Evolutionary conservation across 495 filamentous ascomycete genomes (phyloP), one percentile per base, ranked within the genome.

Genomic region (Chlorociboria aeruginascens): DNA sequence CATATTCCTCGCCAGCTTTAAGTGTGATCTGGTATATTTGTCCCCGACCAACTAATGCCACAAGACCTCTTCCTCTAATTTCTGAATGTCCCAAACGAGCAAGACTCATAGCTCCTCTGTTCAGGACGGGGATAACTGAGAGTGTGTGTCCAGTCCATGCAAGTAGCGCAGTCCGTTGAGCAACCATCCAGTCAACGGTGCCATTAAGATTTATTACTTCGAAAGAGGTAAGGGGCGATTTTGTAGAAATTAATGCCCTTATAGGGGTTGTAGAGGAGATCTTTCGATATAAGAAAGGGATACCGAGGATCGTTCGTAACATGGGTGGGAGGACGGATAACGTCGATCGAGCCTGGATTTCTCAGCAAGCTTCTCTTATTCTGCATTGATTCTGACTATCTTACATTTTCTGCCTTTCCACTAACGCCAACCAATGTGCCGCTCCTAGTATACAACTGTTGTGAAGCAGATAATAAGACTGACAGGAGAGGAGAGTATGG

Each of bases 91-190:
- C 92, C 92, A 89, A 95, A 61, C 94, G 82, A 42, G 87, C 77
- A 41, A 94, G 53, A 41, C 85, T 83, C 67, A 96, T 69, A 25
- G 20, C 20, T 49, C 72, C 80, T 30, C 70, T 71, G 50, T 88
- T 89, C 40, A 89, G 68, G 29, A 74, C 81, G 1, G 92, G 90
- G 20, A 73, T 73, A 10, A 92, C 72, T 12, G 74, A 67, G 20
- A 98, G 70, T 2, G 86, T 86, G 60, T 89, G 81, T 28, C 92
- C 92, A n/a, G 88, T 93, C 92, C 92, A 98, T 46, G 92, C 93
- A 9, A 96, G 72, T 46, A 98, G 71, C 8, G 86, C 87, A 50
- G 83, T 79, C 43, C 85, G 71, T 61, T 95, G 89, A 9, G 84
- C 73, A 28, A 98, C 67, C 72, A 90, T 88, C 92, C 93, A 98